phyloP scores from a whole-genome alignment of 768 basidiomycete genomes.

The Glaciozyma martinii region DNA sequence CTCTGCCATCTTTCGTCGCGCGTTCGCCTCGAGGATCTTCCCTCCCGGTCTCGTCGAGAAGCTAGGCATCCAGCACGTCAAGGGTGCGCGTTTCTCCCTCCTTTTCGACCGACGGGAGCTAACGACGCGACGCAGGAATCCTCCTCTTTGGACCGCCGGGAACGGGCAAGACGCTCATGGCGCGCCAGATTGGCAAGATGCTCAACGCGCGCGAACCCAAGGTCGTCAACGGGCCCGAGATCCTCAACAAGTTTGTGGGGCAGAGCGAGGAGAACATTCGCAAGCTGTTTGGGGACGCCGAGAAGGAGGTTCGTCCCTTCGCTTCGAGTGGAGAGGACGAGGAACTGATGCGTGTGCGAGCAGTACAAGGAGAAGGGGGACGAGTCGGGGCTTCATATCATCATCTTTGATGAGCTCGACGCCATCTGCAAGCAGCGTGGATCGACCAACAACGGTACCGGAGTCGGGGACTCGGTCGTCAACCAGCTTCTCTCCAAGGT shows the following conservation, averaged over 20 bases:
- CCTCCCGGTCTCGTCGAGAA: slow-evolving; percentile 94
- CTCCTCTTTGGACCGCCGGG: slow-evolving; percentile 93
- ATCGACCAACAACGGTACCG: slow-evolving; percentile 78
- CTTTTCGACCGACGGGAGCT: background rate
- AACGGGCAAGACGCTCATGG: slow-evolving; percentile 96
- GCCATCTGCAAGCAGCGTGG: slow-evolving; percentile 99
- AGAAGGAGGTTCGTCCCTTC: slow-evolving; percentile 65
- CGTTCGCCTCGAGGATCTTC: slow-evolving; percentile 97
- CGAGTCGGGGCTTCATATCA: slow-evolving; percentile 94
- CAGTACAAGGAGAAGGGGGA: slow-evolving; percentile 96
- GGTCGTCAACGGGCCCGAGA: slow-evolving; percentile 95
- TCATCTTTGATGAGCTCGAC: slow-evolving; percentile 98
- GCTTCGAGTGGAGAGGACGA: background rate
- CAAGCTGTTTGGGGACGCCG: slow-evolving; percentile 95
- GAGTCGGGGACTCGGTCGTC: slow-evolving; percentile 97
- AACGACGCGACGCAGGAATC: slow-evolving; percentile 54
- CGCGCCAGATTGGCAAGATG: slow-evolving; percentile 98
- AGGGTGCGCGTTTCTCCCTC: slow-evolving; percentile 51
- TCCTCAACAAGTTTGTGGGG: slow-evolving; percentile 94
- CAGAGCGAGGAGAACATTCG: slow-evolving; percentile 95
- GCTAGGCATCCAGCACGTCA: slow-evolving; percentile 95
- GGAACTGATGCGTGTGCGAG: background rate
- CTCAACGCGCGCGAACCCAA: slow-evolving; percentile 96
- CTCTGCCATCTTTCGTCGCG: slow-evolving; percentile 91
- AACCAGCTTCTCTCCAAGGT: slow-evolving; percentile 97